phyloP scores from a whole-genome alignment of 1,284 basidiomycete genomes.

The Pseudozyma hubeiensis region DNA sequence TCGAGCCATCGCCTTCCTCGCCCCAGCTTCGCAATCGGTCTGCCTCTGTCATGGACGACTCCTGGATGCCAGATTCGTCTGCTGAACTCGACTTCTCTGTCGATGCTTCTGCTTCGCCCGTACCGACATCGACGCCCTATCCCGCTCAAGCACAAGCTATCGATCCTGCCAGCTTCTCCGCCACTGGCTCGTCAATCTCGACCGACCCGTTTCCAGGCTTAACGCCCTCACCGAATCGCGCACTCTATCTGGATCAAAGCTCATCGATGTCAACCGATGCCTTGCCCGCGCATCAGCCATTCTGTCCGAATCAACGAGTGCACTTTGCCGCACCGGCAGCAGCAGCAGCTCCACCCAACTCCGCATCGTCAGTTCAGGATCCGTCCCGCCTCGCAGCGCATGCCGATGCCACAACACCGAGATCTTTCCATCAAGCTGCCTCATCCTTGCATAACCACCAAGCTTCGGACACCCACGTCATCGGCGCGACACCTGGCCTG shows the following conservation, averaged over 20 bases:
- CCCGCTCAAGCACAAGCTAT: slow-evolving; percentile 4
- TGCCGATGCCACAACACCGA: neutral
- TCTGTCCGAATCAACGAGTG: neutral
- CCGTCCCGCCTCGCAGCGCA: slow-evolving; percentile 1
- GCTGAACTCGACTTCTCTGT: neutral
- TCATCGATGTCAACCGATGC: neutral
- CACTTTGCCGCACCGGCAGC: neutral
- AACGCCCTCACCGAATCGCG: too few relatives aligned
- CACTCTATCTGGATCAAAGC: too few relatives aligned
- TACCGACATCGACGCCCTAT: slow-evolving; percentile 1
- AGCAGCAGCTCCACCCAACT: neutral
- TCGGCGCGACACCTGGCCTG: neutral
- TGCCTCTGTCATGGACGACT: slow-evolving; percentile 5
- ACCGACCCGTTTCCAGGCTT: too few relatives aligned
- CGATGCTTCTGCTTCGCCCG: neutral
- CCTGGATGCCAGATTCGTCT: neutral
- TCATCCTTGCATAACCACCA: neutral
- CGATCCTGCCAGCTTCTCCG: neutral
- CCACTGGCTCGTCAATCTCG: neutral
- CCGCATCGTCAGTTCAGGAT: slow-evolving; percentile 1
- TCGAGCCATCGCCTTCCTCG: slow-evolving; percentile 1
- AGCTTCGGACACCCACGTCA: neutral
- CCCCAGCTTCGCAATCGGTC: neutral
- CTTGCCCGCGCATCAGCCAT: neutral
- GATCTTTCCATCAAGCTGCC: neutral